phyloP scores from a whole-genome alignment of 768 basidiomycete species.

The Calvatia gigantea region DNA sequence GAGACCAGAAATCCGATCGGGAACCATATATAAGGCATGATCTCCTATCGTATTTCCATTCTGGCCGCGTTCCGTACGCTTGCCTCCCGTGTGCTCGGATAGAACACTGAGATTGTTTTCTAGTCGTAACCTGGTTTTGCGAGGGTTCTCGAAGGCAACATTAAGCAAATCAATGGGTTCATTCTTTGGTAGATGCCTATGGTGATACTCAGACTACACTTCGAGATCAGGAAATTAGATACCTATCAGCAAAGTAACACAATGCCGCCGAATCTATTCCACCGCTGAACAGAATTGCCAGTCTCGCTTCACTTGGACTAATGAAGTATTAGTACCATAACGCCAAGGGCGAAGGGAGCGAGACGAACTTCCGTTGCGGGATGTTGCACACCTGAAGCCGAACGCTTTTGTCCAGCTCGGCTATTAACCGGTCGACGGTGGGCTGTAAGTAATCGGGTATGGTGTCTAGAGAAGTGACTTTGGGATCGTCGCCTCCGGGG shows the following conservation, averaged over 20 bases:
- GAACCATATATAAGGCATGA: constrained; percentile 63
- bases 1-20: constrained; percentile 82
- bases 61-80: constrained; percentile 15
- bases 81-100: constrained; percentile 23
- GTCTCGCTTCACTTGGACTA: constrained; percentile 35
- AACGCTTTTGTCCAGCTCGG: constrained; percentile 63
- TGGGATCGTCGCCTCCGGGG: constrained; percentile 40
- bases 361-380: constrained; percentile 41
- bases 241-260: constrained; percentile 78
- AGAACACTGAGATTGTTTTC: constrained; percentile 43
- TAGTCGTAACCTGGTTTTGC: constrained; percentile 52
- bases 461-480: constrained; percentile 30
- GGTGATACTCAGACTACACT: constrained; percentile 1
- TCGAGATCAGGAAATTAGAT: constrained; percentile 16
- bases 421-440: constrained; percentile 49
- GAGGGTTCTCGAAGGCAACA: constrained; percentile 95
- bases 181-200: constrained; percentile 64
- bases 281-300: constrained; percentile 92
- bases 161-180: constrained; percentile 93
- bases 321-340: background rate
- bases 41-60: constrained; percentile 13
- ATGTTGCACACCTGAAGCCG: constrained; percentile 66
- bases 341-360: background rate
- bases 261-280: constrained; percentile 91
- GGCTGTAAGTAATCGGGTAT: constrained; percentile 40